These are phyloP conservation scores for Flammula alnicola DNA, from an alignment of 1,284 basidiomycete genomes.

Conservation along the genomic window DNA sequence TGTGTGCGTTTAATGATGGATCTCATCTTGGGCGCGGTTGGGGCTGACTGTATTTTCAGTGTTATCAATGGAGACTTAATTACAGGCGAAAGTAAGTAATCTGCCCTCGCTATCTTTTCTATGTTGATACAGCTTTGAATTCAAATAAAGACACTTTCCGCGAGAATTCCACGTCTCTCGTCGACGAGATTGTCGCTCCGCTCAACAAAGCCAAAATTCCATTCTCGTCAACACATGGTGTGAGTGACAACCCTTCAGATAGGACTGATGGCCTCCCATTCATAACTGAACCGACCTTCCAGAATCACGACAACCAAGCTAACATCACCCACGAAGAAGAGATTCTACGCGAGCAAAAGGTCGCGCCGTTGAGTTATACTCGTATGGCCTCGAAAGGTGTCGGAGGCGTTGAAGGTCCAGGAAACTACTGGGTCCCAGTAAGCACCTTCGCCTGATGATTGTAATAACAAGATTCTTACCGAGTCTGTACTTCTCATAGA, in stretches of 20 bases:
- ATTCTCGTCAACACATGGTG: conserved; percentile 63
- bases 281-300: background rate
- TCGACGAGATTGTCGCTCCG: conserved; percentile 55
- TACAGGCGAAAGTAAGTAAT: conserved; percentile 62
- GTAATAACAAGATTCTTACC: background rate
- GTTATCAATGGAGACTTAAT: conserved; percentile 70
- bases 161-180: conserved; percentile 54
- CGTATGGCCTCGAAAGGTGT: conserved; percentile 58
- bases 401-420: conserved; percentile 64
- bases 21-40: conserved; percentile 43
- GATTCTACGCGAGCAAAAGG: conserved; percentile 55
- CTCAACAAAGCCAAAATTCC: conserved; percentile 51
- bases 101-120: background rate
- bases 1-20: conserved; percentile 48
- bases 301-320: conserved; percentile 74
- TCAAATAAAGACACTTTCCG: conserved; percentile 59
- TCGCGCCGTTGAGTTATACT: conserved; percentile 67
- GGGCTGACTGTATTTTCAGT: conserved; percentile 34
- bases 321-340: conserved; percentile 70
- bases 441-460: conserved; percentile 24
- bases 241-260: conserved; percentile 31
- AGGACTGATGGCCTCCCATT: background rate
- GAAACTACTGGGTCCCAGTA: conserved; percentile 76
- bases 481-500: too few relatives aligned
- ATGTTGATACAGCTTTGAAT: background rate